These are phyloP conservation scores for Aspergillus coremiiformis DNA, from an alignment of 495 filamentous ascomycete genomes.

Conservation along the genomic window DNA sequence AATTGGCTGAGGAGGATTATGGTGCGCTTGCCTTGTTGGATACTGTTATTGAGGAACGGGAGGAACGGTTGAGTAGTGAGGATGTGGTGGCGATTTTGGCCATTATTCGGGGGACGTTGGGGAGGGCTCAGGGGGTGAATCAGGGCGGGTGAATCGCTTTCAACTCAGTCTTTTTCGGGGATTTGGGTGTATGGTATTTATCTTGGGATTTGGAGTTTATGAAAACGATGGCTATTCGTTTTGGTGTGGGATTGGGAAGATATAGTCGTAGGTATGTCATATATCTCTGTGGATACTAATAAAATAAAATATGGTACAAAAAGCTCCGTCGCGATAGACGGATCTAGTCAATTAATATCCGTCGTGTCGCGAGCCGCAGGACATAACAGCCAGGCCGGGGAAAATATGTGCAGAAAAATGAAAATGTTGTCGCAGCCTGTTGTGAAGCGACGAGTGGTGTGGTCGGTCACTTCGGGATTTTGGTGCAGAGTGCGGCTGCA, in stretches of 20 bases:
- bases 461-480: background rate
- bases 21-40: constrained; percentile 35
- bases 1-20: constrained; percentile 27
- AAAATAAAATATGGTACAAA: background rate
- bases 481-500: background rate
- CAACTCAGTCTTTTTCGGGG: background rate
- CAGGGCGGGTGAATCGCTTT: background rate
- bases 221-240: background rate
- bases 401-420: background rate
- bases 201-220: background rate
- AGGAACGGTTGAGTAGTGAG: constrained; percentile 32
- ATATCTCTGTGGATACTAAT: background rate
- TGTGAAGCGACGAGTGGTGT: background rate
- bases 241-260: background rate
- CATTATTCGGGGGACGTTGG: constrained; percentile 33
- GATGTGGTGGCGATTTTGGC: constrained; percentile 28
- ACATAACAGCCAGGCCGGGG: background rate
- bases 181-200: background rate
- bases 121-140: background rate
- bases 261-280: background rate
- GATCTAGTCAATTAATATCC: too few species aligned
- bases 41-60: constrained; percentile 40
- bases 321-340: background rate
- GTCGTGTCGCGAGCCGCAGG: too few species aligned
- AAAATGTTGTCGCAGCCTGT: background rate